These are phyloP conservation scores for Radiomyces spectabilis DNA, from an alignment of 192 early-diverging fungal genomes.

Conservation along the genomic window DNA sequence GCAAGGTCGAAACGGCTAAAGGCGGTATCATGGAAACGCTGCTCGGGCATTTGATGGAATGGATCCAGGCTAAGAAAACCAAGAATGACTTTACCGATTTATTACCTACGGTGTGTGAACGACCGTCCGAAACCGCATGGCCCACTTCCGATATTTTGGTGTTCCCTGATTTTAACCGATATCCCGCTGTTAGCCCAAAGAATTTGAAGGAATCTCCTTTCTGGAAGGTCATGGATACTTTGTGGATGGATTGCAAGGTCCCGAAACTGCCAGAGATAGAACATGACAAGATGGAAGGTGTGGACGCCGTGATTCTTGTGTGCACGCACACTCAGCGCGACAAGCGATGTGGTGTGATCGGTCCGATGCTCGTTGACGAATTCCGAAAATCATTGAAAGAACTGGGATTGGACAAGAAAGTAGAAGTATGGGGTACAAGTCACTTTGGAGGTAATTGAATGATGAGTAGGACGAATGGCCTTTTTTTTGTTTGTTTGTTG, in stretches of 20 bases:
- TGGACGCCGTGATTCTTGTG: slow-evolving; percentile 39
- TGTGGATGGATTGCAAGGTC: slow-evolving; percentile 1
- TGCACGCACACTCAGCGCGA: slow-evolving; percentile 57
- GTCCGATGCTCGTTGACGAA: slow-evolving; percentile 51
- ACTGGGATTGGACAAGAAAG: slow-evolving; percentile 17
- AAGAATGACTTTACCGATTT: not conserved
- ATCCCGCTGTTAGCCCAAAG: slow-evolving; percentile 3
- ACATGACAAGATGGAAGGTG: not conserved
- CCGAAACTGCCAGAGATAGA: not conserved
- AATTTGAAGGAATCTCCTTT: not conserved
- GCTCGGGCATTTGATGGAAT: not conserved
- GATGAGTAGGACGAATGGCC: not conserved
- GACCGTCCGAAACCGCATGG: not conserved
- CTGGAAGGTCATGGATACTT: not conserved
- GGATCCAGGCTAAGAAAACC: not conserved
- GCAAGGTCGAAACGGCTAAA: slow-evolving; percentile 22
- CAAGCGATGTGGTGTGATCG: slow-evolving; percentile 57
- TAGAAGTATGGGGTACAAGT: slow-evolving; percentile 38
- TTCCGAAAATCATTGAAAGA: slow-evolving; percentile 24
- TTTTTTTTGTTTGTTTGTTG: slow-evolving; percentile 10
- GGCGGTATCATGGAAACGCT: not conserved
- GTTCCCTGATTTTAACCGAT: slow-evolving; percentile 22
- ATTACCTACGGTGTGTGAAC: not conserved
- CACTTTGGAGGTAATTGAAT: slow-evolving; percentile 46
- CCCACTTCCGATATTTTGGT: slow-evolving; percentile 15